Base-by-base conservation (phyloP, 2,329 filamentous ascomycete genomes). In the Cercospora beticola region DNA sequence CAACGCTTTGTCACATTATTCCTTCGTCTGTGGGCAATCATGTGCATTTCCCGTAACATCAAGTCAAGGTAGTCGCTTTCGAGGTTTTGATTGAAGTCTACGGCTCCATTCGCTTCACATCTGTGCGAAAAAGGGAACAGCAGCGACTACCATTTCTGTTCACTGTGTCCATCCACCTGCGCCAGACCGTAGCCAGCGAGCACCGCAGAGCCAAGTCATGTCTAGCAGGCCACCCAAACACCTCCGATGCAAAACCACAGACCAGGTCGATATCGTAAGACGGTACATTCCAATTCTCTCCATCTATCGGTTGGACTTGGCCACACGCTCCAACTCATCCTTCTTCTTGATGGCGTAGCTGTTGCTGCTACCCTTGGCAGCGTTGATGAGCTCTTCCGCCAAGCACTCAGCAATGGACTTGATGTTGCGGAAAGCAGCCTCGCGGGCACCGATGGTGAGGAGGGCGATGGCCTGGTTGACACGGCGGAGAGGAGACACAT, bases 281-380 rank as follows among this genome's bases (percentile, higher is more conserved):
- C 52, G 62, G 33, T 40, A 36, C 49, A 46, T 64, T 56, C 52
- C 28, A 56, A 43, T 52, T 40, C 28, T 40, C 62, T 33, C 64
- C 70, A 67, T 94, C 94, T 98, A 99, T 91, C 95, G 92, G 91
- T 99, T 99, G 90, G 89, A 93, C 93, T 99, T 99, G 87, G 95
- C 95, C 81, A 99, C 95, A 95, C 95, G 95, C 92, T 99, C 95
- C 87, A 99, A 86, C 92, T 99, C 96, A 86, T 99, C 95, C 94
- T 99, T 99, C 93, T 99, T 99, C 93, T 99, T 99, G 91, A 99
- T 99, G 81, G 96, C 95, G 85, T 98, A 99, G 78, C 94, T 97
- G 93, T 99, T 99, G 87, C 92, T 96, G 90, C 92, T 96, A 82
- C 95, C 95, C 93, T 99, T 99, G 85, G 96, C 96, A 83, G 96